Evolutionary conservation across 2,329 filamentous ascomycete genomes (phyloP), one percentile per base, ranked within the genome.

Genomic region (Cercospora sp.): DNA sequence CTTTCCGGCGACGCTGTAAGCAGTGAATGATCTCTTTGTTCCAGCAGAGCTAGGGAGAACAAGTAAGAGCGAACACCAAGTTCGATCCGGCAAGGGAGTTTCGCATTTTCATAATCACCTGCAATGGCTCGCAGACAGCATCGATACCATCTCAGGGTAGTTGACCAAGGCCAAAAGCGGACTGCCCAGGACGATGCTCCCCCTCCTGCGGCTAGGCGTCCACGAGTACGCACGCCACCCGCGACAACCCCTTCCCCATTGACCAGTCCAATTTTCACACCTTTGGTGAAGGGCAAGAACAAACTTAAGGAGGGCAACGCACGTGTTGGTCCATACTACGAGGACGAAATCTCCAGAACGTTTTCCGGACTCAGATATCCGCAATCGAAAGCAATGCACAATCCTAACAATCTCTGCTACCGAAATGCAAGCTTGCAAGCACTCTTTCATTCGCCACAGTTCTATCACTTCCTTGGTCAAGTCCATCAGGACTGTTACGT

Each of bases 401-500:
- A 73, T 26, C 26, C 60, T 3, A 33, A 48, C 6, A 63, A 62
- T 10, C 42, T 67, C 12, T 70, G 69, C 64, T 70, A 68, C 45
- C 60, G 67, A 3, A 67, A 65, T 26, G 64, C 69, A 5, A 36
- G 60, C n/a, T 18, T 70, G 16, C 69, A 70, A 59, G 61, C 64
- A 16, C 48, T 70, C 6, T 62, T 70, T 23, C 69, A 70, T 6
- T 30, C 42, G 3, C 66, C 69, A 30, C 63, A 48, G 1, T 70
- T 70, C 62, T 67, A 64, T 28, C 53, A 60, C 7, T 65, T 62
- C 42, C 26, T 70, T 18, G 58, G 53, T 6, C 59, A 8, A 12
- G 53, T 65, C 23, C 69, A 70, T 42, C 36, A 36, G 42, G 13
- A 65, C 12, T 70, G 69, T 28, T 31, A 20, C 13, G 16, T 33